Evolutionary conservation across 129 eudicot species (phyloP), one percentile per base, ranked within the genome.

Genomic region (Helianthus annuus): DNA sequence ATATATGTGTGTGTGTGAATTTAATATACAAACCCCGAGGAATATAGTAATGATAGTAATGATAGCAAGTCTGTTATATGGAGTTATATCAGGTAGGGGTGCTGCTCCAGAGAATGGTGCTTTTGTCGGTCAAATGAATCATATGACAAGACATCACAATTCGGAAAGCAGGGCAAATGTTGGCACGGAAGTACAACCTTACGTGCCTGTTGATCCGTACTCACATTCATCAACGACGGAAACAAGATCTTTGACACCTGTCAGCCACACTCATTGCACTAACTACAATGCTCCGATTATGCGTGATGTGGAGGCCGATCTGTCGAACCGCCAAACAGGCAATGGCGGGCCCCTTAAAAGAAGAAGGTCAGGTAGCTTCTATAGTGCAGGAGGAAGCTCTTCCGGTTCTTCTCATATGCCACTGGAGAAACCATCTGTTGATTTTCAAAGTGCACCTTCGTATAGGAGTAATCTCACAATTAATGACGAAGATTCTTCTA

Each of bases 301-400:
- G 49, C 84, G 17, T 51, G 75, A 78, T 66, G 40, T 54, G 65
- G 82, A 60, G 6, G 66, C 66, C 3, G 16, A 34, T 60, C 44
- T 32, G 29, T 34, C 49, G 5, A 72, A 70, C 67, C 60, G 69
- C 78, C 32, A 65, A 54, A 63, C 70, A 52, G 68, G 51, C 59
- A 71, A 48, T 53, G 79, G 55, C 10, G 77, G 80, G 51, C 38
- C 79, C 1, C 65, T 52, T 27, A 85, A 85, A 75, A 81, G 89
- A n/a, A 85, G 82, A 72, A 56, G 83, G 67, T 79, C 84, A 5
- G 74, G 75, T 66, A 71, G 84, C 67, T 34, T 76, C 45, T 85
- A 75, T 58, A 51, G 65, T 58, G 84, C 66, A 24, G 89, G 84
- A 62, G 89, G 84, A 67, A 81, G 85, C 39, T 85, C 89, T n/a